Evolutionary conservation across 345 rosid species (phyloP).

Genomic region (Salix udensis): DNA sequence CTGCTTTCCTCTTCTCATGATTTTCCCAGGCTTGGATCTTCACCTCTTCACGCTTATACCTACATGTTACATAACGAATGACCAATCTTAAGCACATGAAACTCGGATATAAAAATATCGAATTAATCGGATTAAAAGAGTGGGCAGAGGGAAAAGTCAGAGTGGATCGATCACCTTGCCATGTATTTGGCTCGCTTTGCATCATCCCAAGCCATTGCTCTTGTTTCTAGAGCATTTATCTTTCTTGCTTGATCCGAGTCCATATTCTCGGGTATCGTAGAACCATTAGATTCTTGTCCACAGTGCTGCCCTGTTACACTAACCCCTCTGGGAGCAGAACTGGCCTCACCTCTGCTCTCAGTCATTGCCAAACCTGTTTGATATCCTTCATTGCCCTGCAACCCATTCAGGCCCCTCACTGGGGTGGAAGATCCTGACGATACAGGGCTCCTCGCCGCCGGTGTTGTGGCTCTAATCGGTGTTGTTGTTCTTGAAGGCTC

Average conservation of each 20-base stretch:
- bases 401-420: conserved; percentile 42
- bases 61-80: conserved; percentile 13
- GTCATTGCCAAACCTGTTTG: conserved; percentile 12
- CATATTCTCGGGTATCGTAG: conserved; percentile 16
- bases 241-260: conserved; percentile 32
- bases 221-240: conserved; percentile 54
- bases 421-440: conserved; percentile 79
- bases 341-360: conserved; percentile 26
- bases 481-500: conserved; percentile 91
- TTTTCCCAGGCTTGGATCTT: conserved; percentile 96
- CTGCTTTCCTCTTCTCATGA: conserved; percentile 90
- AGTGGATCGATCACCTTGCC: conserved; percentile 56
- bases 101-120: background rate
- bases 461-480: conserved; percentile 75
- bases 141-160: background rate
- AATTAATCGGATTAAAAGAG: background rate
- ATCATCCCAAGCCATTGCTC: conserved; percentile 89
- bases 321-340: conserved; percentile 17
- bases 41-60: conserved; percentile 92
- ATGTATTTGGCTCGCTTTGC: conserved; percentile 86
- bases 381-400: conserved; percentile 22
- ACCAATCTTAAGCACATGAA: conserved; percentile 3
- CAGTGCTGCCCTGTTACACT: background rate
- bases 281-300: conserved; percentile 19
- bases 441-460: conserved; percentile 67